A percentile compares a stretch with the other conserved stretches of the same genome.
Conservation (phyloP, 2,329 filamentous ascomycete species). For the Zopfia rhizophila region DNA sequence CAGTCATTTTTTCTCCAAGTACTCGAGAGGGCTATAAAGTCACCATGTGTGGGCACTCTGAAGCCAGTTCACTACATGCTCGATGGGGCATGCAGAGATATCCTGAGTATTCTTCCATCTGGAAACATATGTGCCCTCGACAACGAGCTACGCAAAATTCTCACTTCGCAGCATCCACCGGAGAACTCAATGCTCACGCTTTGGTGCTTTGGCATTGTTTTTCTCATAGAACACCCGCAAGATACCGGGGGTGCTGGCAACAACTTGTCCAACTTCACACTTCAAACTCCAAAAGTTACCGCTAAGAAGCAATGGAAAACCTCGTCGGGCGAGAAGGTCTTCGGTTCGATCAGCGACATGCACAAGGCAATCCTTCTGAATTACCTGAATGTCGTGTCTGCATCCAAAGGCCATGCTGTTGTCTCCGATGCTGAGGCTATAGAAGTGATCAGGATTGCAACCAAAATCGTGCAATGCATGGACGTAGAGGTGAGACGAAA, state of each 20-base stretch:
- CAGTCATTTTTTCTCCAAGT: slow-evolving; percentile 46
- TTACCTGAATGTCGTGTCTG: slow-evolving; percentile 43
- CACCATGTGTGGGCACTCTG: slow-evolving; percentile 35
- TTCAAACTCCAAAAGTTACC: not conserved
- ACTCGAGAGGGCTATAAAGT: slow-evolving; percentile 40
- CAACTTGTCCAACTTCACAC: slow-evolving; percentile 7
- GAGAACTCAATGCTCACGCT: slow-evolving; percentile 41
- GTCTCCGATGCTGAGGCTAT: slow-evolving; percentile 39
- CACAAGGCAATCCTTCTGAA: slow-evolving; percentile 44
- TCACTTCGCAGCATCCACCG: slow-evolving; percentile 32
- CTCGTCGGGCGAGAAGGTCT: slow-evolving; percentile 42
- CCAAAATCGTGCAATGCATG: slow-evolving; percentile 35
- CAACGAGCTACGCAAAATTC: slow-evolving; percentile 36
- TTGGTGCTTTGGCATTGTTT: slow-evolving; percentile 46
- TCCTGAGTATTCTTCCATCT: slow-evolving; percentile 36
- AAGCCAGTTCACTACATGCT: slow-evolving; percentile 44
- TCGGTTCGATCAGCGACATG: slow-evolving; percentile 33
- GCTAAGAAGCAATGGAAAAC: slow-evolving; percentile 39
- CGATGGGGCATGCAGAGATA: slow-evolving; percentile 47
- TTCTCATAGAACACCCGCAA: slow-evolving; percentile 37
- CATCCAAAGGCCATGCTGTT: slow-evolving; percentile 32
- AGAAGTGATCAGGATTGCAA: slow-evolving; percentile 47
- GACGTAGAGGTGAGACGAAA: slow-evolving; percentile 27
- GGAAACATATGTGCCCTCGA: slow-evolving; percentile 38
- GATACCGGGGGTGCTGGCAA: slow-evolving; percentile 12